Evolutionary conservation across 1,284 basidiomycete genomes (phyloP).

Genomic region (Coriolopsis trogii): DNA sequence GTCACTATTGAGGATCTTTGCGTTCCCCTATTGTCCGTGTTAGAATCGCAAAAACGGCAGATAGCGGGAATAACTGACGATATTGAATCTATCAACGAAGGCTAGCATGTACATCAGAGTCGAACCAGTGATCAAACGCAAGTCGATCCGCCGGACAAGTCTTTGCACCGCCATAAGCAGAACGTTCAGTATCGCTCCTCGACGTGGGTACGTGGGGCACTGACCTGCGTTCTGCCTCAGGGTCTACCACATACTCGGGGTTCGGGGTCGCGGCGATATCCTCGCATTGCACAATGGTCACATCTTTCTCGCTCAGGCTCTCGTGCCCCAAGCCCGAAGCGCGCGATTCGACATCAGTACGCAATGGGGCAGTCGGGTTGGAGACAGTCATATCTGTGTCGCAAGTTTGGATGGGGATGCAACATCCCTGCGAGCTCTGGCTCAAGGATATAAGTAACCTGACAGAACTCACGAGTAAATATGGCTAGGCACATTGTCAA

Average conservation of each 20-base stretch:
- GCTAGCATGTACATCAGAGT: conserved; percentile 21
- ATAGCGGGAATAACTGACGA: conserved; percentile 5
- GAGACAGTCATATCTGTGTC: background rate
- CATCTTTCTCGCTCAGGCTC: conserved; percentile 12
- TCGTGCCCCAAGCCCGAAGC: background rate
- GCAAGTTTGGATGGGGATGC: background rate
- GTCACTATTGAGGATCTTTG: conserved; percentile 39
- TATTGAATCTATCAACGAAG: conserved; percentile 22
- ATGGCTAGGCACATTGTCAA: conserved; percentile 1
- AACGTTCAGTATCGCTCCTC: background rate
- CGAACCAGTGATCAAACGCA: conserved; percentile 11
- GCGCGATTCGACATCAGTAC: background rate
- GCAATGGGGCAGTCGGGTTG: background rate
- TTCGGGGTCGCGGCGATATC: background rate
- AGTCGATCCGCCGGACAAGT: conserved; percentile 16
- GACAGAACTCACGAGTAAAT: background rate
- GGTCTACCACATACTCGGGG: background rate
- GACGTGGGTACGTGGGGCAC: background rate
- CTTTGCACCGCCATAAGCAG: background rate
- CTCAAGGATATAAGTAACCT: background rate
- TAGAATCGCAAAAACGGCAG: background rate
- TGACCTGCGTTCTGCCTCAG: conserved; percentile 12
- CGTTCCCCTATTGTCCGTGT: conserved; percentile 34
- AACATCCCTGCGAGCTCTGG: background rate
- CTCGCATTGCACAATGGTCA: conserved; percentile 3